Base-by-base conservation (phyloP, 495 filamentous ascomycete genomes). In the Cercophora sp. region DNA sequence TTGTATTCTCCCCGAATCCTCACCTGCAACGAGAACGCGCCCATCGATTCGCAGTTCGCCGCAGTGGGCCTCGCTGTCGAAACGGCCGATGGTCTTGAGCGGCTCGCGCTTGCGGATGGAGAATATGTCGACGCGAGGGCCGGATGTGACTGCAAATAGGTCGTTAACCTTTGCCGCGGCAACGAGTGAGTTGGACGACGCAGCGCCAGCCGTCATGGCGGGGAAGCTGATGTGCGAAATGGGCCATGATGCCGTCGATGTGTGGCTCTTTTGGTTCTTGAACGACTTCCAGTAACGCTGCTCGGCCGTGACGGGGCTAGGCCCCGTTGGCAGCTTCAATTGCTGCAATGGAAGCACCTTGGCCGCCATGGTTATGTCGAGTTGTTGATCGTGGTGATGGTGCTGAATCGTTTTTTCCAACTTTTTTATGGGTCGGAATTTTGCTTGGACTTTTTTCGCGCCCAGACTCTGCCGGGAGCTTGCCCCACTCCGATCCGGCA, bases 201-300 rank as follows among this genome's bases (percentile, higher is more conserved):
- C 48, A 63, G 76, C 54, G 47, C 63, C 58, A 13, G 60, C 44
- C 11, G 2, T 88, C 8, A 32, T 36, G 19, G 68, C 54, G 8
- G 92, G 90, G 65, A 85, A 85, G 42, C 90, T 89, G 67, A 98
- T 94, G 64, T 89, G 80, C 25, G 89, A 95, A 60, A 98, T 79
- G 48, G 89, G 85, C 61, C 82, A 85, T 66, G 88, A 85, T 55
- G 90, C 85, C 39, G 87, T 86, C 31, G 93, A 92, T 8, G 92
- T 88, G 37, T 97, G 81, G 24, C 88, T 79, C 40, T 91, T 83
- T 26, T 89, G 86, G 37, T 91, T 92, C 68, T 85, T 87, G 77
- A 98, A 98, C 29, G 84, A 85, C 57, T 84, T 83, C 69, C 93
- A 99, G 76, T 96, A 97, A 58, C 83, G 79, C 70, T 97, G 91